These are phyloP conservation scores for Metarhizium brunneum DNA, from an alignment of 2,329 filamentous ascomycete genomes.

Conservation along the genomic window DNA sequence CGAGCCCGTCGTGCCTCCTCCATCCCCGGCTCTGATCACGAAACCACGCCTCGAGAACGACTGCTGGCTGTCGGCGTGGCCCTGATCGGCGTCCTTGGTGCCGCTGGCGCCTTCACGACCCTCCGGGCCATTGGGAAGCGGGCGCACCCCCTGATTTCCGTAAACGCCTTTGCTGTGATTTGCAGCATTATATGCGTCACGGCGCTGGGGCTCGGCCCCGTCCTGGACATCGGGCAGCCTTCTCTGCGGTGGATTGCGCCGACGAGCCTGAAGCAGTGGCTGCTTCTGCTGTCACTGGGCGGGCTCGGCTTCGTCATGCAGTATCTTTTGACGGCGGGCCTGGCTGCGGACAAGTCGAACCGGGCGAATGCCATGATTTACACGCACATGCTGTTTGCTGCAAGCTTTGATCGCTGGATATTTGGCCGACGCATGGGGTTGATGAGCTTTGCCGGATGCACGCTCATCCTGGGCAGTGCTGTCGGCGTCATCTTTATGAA, in stretches of 20 bases:
- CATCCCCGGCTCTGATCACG: conserved; percentile 23
- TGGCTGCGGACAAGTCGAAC: conserved; percentile 61
- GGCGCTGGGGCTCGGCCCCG: conserved; percentile 44
- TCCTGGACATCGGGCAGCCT: conserved; percentile 36
- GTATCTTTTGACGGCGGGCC: conserved; percentile 70
- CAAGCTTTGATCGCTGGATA: conserved; percentile 40
- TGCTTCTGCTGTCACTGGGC: conserved; percentile 58
- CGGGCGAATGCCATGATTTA: conserved; percentile 49
- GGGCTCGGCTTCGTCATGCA: conserved; percentile 75
- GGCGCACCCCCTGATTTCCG: conserved; percentile 72
- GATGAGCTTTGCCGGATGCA: conserved; percentile 40
- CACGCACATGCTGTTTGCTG: conserved; percentile 48
- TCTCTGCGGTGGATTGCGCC: conserved; percentile 34
- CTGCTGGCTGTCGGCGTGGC: conserved; percentile 62
- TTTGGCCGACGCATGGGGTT: conserved; percentile 42
- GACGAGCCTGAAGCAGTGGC: conserved; percentile 46
- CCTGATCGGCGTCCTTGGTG: conserved; percentile 68
- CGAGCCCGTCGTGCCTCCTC: background rate
- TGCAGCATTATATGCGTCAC: conserved; percentile 58
- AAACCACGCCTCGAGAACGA: conserved; percentile 52
- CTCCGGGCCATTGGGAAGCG: conserved; percentile 73
- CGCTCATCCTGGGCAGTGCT: conserved; percentile 43
- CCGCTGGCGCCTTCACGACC: conserved; percentile 62
- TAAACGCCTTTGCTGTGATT: conserved; percentile 72
- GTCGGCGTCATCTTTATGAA: conserved; percentile 40